phyloP scores from a whole-genome alignment of 1,139 yeast species.

The Yamadazyma triangularis region DNA sequence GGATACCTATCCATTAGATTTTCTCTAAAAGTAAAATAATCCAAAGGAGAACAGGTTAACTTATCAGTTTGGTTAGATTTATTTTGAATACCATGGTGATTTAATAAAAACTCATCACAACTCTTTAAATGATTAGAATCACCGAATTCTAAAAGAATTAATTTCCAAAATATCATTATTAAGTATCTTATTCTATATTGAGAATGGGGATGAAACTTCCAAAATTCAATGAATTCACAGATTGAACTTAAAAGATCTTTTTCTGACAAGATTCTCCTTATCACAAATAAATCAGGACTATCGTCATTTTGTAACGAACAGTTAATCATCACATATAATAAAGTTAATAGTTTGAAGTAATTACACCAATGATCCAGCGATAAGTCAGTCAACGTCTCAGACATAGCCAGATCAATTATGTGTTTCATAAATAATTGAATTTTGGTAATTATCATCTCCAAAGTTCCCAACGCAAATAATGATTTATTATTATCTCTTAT shows the following conservation, averaged over 20 bases:
- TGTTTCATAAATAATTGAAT: constrained; percentile 11
- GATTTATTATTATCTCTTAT: constrained; percentile 18
- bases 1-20: constrained; percentile 78
- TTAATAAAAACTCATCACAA: constrained; percentile 49
- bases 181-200: constrained; percentile 44
- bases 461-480: constrained; percentile 12
- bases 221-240: constrained; percentile 52
- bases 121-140: constrained; percentile 34
- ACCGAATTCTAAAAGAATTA: constrained; percentile 65
- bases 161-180: constrained; percentile 53
- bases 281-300: constrained; percentile 8
- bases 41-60: constrained; percentile 66
- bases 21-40: constrained; percentile 73
- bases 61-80: constrained; percentile 16
- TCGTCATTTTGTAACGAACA: constrained; percentile 22
- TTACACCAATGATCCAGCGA: constrained; percentile 8
- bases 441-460: constrained; percentile 1
- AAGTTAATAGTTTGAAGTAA: constrained; percentile 41
- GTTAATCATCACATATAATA: constrained; percentile 47
- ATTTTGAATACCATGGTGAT: constrained; percentile 38
- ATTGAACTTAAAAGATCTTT: constrained; percentile 40
- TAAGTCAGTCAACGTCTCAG: constrained; percentile 1
- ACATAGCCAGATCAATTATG: constrained; percentile 12
- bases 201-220: constrained; percentile 54
- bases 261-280: constrained; percentile 19